Evolutionary conservation across 352 stramenopile species (phyloP).

Genomic region (Pythium apleroticum): DNA sequence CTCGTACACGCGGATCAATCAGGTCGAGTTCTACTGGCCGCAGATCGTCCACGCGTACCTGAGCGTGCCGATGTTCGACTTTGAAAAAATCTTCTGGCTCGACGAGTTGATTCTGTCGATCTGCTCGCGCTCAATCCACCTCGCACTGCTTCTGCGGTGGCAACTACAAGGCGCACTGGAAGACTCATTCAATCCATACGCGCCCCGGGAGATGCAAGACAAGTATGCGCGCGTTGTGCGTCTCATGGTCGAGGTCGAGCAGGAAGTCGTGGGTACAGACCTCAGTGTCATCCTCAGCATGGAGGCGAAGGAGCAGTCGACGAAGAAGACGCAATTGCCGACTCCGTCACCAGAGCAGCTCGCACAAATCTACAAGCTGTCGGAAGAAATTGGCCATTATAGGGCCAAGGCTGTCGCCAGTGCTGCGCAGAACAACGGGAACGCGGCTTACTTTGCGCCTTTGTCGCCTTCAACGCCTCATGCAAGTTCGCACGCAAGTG

Average conservation of each 20-base stretch:
- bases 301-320: slow-evolving; percentile 38
- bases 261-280: slow-evolving; percentile 76
- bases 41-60: slow-evolving; percentile 90
- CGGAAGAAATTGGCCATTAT: slow-evolving; percentile 73
- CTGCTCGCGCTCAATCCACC: slow-evolving; percentile 82
- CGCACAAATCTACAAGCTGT: slow-evolving; percentile 77
- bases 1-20: slow-evolving; percentile 87
- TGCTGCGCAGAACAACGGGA: slow-evolving; percentile 20
- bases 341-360: slow-evolving; percentile 83
- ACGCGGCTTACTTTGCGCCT: slow-evolving; percentile 33
- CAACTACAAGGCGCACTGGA: slow-evolving; percentile 85
- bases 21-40: slow-evolving; percentile 92
- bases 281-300: slow-evolving; percentile 62
- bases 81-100: slow-evolving; percentile 90
- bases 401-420: slow-evolving; percentile 48
- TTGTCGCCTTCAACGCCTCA: slow-evolving; percentile 36
- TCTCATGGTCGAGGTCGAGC: slow-evolving; percentile 85
- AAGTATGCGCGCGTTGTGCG: slow-evolving; percentile 84
- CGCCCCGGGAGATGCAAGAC: slow-evolving; percentile 82
- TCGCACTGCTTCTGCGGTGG: slow-evolving; percentile 84
- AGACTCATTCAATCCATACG: slow-evolving; percentile 77
- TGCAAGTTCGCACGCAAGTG: slow-evolving; percentile 21
- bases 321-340: slow-evolving; percentile 63
- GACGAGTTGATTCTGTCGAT: slow-evolving; percentile 88
- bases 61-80: slow-evolving; percentile 87